Percentiles rank a stretch among this genome's conserved stretches.
Evolutionary conservation across 139 green algal species (phyloP).

Genomic region (Micractinium conductrix): DNA sequence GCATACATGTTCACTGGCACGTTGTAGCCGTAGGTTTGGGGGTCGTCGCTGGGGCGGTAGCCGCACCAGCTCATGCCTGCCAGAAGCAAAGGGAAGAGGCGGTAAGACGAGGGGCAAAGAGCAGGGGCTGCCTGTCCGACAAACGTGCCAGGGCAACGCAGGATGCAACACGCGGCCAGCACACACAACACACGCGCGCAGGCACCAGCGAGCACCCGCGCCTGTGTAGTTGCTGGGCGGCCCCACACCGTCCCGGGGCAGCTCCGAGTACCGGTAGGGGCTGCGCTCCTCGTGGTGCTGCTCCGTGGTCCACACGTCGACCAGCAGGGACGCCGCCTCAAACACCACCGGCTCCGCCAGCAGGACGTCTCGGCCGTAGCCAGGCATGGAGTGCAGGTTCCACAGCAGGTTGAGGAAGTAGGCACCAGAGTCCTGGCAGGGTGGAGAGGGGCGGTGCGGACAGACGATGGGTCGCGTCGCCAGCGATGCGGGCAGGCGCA

Average conservation of each 20-base stretch:
- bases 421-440: slow-evolving; percentile 53
- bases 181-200: background rate
- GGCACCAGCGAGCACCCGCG: background rate
- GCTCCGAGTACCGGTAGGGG: slow-evolving; percentile 64
- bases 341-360: slow-evolving; percentile 50
- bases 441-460: background rate
- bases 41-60: slow-evolving; percentile 69
- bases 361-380: slow-evolving; percentile 35
- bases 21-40: slow-evolving; percentile 56
- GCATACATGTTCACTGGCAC: slow-evolving; percentile 64
- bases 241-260: slow-evolving; percentile 52
- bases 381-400: slow-evolving; percentile 55
- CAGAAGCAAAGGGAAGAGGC: background rate
- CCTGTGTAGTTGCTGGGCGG: slow-evolving; percentile 40
- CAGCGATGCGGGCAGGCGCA: no score
- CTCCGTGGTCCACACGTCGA: slow-evolving; percentile 55
- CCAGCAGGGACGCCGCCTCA: slow-evolving; percentile 54
- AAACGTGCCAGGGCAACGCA: no score
- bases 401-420: slow-evolving; percentile 74
- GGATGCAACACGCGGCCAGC: no score
- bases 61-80: slow-evolving; percentile 73
- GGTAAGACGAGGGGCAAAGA: background rate
- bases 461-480: background rate
- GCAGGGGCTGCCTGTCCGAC: no score
- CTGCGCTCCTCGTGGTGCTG: slow-evolving; percentile 61